Conservation (phyloP, 2,329 filamentous ascomycete genomes). For the Alternaria panax region DNA sequence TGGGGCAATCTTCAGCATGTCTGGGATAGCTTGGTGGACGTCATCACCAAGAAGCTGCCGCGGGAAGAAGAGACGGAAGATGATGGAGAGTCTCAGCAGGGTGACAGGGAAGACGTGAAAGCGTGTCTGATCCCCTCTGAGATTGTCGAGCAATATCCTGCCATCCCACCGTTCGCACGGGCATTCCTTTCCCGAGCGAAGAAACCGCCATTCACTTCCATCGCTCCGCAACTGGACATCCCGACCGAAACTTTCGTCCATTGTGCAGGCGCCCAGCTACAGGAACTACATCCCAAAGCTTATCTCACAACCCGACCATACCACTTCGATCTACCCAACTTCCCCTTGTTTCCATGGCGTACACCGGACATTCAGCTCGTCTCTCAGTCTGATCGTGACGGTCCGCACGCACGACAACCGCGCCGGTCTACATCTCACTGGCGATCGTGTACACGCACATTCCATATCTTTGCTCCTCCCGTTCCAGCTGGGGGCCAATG, state of each 20-base stretch:
- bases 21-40: neutral
- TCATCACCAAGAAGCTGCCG: neutral
- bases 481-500: neutral
- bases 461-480: neutral
- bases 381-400: neutral
- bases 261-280: neutral
- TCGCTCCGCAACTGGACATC: neutral
- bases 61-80: neutral
- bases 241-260: neutral
- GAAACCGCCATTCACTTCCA: neutral
- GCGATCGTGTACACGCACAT: neutral
- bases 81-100: neutral
- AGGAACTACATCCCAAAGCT: neutral
- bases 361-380: neutral
- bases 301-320: neutral
- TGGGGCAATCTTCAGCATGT: neutral
- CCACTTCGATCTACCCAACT: too few relatives aligned
- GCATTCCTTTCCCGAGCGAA: neutral
- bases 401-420: neutral
- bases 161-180: neutral
- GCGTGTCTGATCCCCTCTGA: rapidly evolving
- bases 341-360: neutral
- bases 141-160: neutral
- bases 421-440: neutral
- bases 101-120: neutral